phyloP scores from a whole-genome alignment of 1,284 basidiomycete genomes.

The Cryptococcus jaspeensis region DNA sequence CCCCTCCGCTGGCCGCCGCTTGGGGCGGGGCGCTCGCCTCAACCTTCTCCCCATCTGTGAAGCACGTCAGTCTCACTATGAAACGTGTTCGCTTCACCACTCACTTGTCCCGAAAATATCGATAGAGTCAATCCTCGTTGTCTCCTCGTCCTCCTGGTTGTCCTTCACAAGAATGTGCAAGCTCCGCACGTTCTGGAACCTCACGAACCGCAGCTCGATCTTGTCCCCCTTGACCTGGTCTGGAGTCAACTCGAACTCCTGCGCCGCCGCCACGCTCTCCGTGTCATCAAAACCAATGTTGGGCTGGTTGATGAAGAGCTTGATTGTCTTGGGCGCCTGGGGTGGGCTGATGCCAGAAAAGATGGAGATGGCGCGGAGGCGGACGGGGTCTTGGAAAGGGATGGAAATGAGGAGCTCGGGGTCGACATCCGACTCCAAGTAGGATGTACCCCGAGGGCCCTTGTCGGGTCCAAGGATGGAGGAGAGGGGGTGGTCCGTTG shows the following conservation, averaged over 20 bases:
- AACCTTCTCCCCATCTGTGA: neutral
- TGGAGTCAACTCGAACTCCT: conserved; percentile 49
- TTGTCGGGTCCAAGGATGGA: conserved; percentile 59
- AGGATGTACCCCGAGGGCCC: conserved; percentile 56
- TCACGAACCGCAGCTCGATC: conserved; percentile 67
- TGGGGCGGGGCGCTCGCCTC: neutral
- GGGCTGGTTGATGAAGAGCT: conserved; percentile 65
- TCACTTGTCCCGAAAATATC: conserved; percentile 63
- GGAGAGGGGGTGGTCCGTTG: conserved; percentile 60
- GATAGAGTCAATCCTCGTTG: conserved; percentile 72
- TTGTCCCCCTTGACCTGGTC: conserved; percentile 57
- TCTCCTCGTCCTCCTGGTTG: conserved; percentile 71
- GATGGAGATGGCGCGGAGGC: conserved; percentile 67
- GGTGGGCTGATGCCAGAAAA: conserved; percentile 54
- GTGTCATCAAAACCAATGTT: conserved; percentile 63
- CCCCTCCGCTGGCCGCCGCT: neutral
- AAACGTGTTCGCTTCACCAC: neutral
- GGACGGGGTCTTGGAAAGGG: conserved; percentile 74
- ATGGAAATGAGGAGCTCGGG: conserved; percentile 69
- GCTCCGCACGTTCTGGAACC: conserved; percentile 73
- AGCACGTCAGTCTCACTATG: neutral
- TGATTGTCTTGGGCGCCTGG: conserved; percentile 64
- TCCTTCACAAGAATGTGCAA: conserved; percentile 74
- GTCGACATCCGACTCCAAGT: conserved; percentile 74
- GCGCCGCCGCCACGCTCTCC: conserved; percentile 45